Evolutionary conservation across 176 grass and related monocot genomes (phyloP).

Genomic region (Calamus simplicifolius): DNA sequence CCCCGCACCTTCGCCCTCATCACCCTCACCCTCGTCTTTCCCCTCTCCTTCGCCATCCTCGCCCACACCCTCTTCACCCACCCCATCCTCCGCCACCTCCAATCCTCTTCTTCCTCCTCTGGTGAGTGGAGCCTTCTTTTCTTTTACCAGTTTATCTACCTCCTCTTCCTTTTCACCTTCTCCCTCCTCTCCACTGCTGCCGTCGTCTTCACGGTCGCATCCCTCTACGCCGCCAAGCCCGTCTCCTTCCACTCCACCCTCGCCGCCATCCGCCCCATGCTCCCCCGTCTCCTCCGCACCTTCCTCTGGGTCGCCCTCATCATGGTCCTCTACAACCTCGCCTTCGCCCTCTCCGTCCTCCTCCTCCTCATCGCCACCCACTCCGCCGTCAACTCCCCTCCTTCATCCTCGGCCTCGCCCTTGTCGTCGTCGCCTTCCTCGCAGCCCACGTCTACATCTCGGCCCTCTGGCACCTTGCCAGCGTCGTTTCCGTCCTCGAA

Average conservation of each 20-base stretch:
- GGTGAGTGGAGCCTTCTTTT: conserved; percentile 50
- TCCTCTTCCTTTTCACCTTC: conserved; percentile 91
- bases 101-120: conserved; percentile 11
- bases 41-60: conserved; percentile 81
- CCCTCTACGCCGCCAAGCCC: conserved; percentile 80
- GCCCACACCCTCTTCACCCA: no score
- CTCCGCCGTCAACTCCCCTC: conserved; percentile 20
- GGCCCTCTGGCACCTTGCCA: conserved; percentile 92
- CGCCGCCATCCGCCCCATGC: conserved; percentile 53
- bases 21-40: conserved; percentile 73
- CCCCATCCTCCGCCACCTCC: conserved; percentile 58
- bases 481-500: conserved; percentile 89
- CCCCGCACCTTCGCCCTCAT: conserved; percentile 76
- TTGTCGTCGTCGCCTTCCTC: conserved; percentile 39
- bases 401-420: conserved; percentile 26
- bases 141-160: conserved; percentile 71
- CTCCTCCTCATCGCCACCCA: conserved; percentile 31
- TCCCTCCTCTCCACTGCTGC: conserved; percentile 93
- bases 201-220: conserved; percentile 88
- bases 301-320: conserved; percentile 78
- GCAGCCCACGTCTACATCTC: conserved; percentile 90
- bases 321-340: conserved; percentile 65
- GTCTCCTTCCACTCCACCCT: conserved; percentile 60
- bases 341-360: conserved; percentile 43
- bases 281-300: conserved; percentile 72